Conservation (phyloP, 169 alveolate species). For the Plasmodium vinckei region DNA sequence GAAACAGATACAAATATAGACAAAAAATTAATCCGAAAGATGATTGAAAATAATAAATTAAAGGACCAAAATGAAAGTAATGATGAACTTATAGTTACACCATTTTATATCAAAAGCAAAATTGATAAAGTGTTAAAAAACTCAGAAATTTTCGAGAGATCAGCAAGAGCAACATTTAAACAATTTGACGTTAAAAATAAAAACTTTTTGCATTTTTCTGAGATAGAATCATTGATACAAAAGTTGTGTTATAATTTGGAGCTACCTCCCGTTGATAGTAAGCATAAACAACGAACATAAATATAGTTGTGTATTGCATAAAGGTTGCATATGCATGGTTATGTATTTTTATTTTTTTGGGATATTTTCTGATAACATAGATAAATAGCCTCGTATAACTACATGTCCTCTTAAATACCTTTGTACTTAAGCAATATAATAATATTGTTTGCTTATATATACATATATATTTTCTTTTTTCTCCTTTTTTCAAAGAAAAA, state of each 20-base stretch:
- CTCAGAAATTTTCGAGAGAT: conserved; percentile 67
- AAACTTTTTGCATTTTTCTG: conserved; percentile 69
- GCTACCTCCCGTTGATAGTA: conserved; percentile 75
- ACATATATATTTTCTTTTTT: neutral
- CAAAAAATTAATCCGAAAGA: conserved; percentile 48
- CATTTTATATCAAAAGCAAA: conserved; percentile 76
- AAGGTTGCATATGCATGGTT: neutral
- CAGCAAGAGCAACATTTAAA: conserved; percentile 75
- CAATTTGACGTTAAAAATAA: conserved; percentile 74
- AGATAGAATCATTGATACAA: conserved; percentile 71
- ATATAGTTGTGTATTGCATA: no score
- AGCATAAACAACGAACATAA: neutral
- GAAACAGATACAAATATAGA: conserved; percentile 36
- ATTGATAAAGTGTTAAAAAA: conserved; percentile 70
- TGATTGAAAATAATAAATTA: conserved; percentile 71
- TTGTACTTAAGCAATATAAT: no score
- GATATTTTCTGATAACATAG: neutral
- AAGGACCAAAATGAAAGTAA: conserved; percentile 57
- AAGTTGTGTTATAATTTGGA: conserved; percentile 63
- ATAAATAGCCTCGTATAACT: neutral
- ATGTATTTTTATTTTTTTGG: neutral
- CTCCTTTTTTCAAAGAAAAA: conserved; percentile 19
- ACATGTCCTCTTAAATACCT: no score
- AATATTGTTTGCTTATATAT: neutral
- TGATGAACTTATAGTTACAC: conserved; percentile 67